These are phyloP conservation scores for Arctium minus DNA, from an alignment of 129 eudicot genomes.

Conservation along the genomic window DNA sequence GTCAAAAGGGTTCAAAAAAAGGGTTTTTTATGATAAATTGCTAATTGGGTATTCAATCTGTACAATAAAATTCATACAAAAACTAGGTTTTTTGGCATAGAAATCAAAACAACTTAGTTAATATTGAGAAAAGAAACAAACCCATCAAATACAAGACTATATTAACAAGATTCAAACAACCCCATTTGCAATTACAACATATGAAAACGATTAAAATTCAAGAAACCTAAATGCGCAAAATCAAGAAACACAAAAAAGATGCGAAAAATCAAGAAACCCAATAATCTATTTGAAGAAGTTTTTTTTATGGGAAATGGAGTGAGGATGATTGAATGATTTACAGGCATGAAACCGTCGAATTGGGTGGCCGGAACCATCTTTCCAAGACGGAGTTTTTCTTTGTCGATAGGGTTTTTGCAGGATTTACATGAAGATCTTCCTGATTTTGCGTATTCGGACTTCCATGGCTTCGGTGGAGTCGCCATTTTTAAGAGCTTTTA, in stretches of 20 bases:
- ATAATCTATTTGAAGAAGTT: neutral
- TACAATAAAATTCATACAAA: neutral
- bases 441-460: slow-evolving; percentile 89
- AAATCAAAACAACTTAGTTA: neutral
- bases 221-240: slow-evolving; percentile 3
- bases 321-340: slow-evolving; percentile 14
- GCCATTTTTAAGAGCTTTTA: slow-evolving; percentile 47
- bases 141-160: neutral
- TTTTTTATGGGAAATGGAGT: neutral
- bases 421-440: slow-evolving; percentile 78
- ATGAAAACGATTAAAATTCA: neutral
- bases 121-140: neutral
- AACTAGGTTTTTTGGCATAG: slow-evolving; percentile 14
- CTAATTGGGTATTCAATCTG: neutral
- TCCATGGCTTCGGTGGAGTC: slow-evolving; percentile 89
- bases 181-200: slow-evolving; percentile 10
- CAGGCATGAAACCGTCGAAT: slow-evolving; percentile 95
- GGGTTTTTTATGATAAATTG: neutral
- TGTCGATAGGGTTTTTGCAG: slow-evolving; percentile 63
- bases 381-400: slow-evolving; percentile 69
- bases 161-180: neutral
- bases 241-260: neutral
- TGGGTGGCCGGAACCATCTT: slow-evolving; percentile 78
- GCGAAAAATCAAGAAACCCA: neutral
- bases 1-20: neutral